Percentiles rank a stretch among this genome's conserved stretches.
These are phyloP conservation scores for Chaetomiaceae sp. DNA, from an alignment of 2,329 filamentous ascomycete genomes.

Conservation along the genomic window DNA sequence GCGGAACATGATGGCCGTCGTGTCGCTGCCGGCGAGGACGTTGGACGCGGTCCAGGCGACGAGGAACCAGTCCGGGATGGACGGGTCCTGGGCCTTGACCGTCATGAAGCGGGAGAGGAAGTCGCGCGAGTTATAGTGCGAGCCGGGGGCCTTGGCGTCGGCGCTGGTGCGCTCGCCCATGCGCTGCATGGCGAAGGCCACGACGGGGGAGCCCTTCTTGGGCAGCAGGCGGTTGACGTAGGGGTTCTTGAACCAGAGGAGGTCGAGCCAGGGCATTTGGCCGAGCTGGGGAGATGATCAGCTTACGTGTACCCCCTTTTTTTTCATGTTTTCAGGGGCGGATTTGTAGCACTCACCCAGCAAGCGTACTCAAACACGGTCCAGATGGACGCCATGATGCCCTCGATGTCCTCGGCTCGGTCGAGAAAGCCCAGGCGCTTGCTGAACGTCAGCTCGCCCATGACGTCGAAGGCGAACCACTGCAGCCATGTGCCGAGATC, in stretches of 20 bases:
- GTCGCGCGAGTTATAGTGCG: background rate
- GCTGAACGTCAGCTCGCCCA: slow-evolving; percentile 19
- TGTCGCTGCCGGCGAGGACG: slow-evolving; percentile 51
- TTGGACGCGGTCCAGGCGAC: slow-evolving; percentile 24
- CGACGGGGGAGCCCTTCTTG: background rate
- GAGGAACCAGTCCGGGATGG: too few relatives aligned
- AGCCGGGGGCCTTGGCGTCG: background rate
- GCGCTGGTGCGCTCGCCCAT: background rate
- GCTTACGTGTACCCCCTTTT: too few relatives aligned
- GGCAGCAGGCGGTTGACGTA: background rate
- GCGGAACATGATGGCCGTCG: slow-evolving; percentile 58
- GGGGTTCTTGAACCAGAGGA: slow-evolving; percentile 13
- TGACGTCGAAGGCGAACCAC: slow-evolving; percentile 22
- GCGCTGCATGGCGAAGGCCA: background rate
- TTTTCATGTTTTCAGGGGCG: too few relatives aligned
- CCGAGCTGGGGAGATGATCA: slow-evolving; percentile 8
- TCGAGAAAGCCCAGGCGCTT: slow-evolving; percentile 20
- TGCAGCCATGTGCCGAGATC: slow-evolving; percentile 18
- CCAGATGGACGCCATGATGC: slow-evolving; percentile 14
- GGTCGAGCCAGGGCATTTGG: slow-evolving; percentile 5
- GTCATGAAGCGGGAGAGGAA: too few relatives aligned
- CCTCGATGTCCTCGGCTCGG: slow-evolving; percentile 13
- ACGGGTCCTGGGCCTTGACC: too few relatives aligned
- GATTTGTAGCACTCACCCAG: too few relatives aligned
- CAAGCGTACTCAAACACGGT: slow-evolving; percentile 4